Evolutionary conservation across 495 filamentous ascomycete species (phyloP), one percentile per base, ranked within the genome.

Genomic region (Bombardia bombarda): DNA sequence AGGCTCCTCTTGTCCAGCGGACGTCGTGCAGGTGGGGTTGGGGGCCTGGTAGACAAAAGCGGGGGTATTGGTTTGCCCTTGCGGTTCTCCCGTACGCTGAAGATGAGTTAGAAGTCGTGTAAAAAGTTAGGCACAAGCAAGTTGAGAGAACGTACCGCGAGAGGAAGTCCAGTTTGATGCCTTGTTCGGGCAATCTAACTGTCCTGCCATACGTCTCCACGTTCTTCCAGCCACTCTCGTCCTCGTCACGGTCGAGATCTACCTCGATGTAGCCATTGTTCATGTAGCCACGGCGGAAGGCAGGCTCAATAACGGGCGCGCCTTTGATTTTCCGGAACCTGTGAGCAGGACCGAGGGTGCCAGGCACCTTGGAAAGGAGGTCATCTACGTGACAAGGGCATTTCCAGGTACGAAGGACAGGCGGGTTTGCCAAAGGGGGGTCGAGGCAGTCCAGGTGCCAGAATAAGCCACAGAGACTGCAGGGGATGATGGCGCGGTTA

Each of bases 381-480:
- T 74, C 69, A 34, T 87, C 84, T 25, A 83, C 71, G 61, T 98
- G 92, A 55, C 80, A 80, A 45, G 92, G 90, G 53, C 92, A 98
- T 68, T 79, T 82, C 88, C 88, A 98, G 21, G 77, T 83, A 39
- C 77, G 70, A 34, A 79, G 69, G 4, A 73, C 55, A 4, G 90
- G 90, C 12, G 86, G 84, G 37, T 79, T 74, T 21, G 89, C 80
- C 56, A 90, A 57, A 21, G 93, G 93, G 3, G 87, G 86, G 57
- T 89, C 79, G 13, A 92, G 66, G 62, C 92, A 98, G 64, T 97
- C 90, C 13, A 96, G 66, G 65, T 98, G 92, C 79, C 88, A 98
- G 25, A 74, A 73, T 18, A 84, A 68, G 2, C 74, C 73, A 58
- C 92, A 98, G 49, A 79, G 82, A 52, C 86, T 86, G 64, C 89